phyloP scores from a whole-genome alignment of 345 rosid genomes.

The Viola odorata region DNA sequence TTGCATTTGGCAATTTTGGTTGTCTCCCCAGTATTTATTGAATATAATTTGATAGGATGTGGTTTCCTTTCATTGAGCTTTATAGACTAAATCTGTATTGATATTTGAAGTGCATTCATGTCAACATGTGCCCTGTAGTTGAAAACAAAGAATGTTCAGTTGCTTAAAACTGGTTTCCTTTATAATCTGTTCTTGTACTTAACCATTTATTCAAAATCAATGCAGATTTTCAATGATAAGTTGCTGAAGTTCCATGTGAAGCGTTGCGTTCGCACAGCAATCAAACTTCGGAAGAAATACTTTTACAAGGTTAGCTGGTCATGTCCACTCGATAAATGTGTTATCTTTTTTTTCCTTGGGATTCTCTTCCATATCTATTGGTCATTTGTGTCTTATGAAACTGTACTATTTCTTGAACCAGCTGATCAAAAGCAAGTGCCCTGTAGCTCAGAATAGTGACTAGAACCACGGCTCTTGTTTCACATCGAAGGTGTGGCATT shows the following conservation, averaged over 20 bases:
- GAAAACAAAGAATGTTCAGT: too few species aligned
- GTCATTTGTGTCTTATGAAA: conserved; percentile 11
- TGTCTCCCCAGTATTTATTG: too few species aligned
- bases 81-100: too few species aligned
- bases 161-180: too few species aligned
- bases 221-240: conserved; percentile 89
- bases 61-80: too few species aligned
- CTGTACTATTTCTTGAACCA: conserved; percentile 33
- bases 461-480: conserved; percentile 4
- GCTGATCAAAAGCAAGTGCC: conserved; percentile 29
- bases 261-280: conserved; percentile 64
- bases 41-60: too few species aligned
- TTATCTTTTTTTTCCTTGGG: neutral
- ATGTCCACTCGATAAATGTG: too few species aligned
- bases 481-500: conserved; percentile 2
- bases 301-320: conserved; percentile 68
- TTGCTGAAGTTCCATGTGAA: conserved; percentile 59
- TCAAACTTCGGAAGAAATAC: conserved; percentile 80
- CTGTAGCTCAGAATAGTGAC: conserved; percentile 16
- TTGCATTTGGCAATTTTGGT: too few species aligned
- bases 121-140: too few species aligned
- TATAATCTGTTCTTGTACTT: too few species aligned
- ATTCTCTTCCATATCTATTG: too few species aligned
- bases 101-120: too few species aligned
- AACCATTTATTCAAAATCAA: conserved; percentile 5